Evolutionary conservation across 2,329 filamentous ascomycete genomes (phyloP).

Genomic region (Paecilomyces sp.): DNA sequence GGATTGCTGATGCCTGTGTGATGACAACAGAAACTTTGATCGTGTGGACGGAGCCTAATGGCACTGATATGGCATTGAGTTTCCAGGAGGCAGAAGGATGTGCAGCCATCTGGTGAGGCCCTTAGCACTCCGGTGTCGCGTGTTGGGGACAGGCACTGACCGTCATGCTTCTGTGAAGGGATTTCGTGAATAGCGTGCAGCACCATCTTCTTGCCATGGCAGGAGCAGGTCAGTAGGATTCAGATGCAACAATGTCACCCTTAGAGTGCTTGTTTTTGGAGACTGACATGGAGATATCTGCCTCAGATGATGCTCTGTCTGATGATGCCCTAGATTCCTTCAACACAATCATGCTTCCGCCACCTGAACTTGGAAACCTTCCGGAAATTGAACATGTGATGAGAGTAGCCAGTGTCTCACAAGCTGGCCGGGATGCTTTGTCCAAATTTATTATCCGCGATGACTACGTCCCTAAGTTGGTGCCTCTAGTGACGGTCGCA

Average conservation of each 20-base stretch:
- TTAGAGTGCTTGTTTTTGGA: background rate
- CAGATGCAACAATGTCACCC: background rate
- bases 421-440: slow-evolving; percentile 73
- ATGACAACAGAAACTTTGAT: slow-evolving; percentile 74
- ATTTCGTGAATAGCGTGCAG: slow-evolving; percentile 83
- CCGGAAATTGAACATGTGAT: slow-evolving; percentile 79
- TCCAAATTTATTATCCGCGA: slow-evolving; percentile 80
- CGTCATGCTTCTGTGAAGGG: slow-evolving; percentile 48
- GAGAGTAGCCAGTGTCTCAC: slow-evolving; percentile 67
- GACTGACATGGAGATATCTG: slow-evolving; percentile 2
- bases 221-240: slow-evolving; percentile 50
- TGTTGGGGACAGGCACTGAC: slow-evolving; percentile 15
- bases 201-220: slow-evolving; percentile 60
- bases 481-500: slow-evolving; percentile 77
- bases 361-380: slow-evolving; percentile 74
- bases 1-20: slow-evolving; percentile 16
- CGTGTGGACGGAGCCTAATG: slow-evolving; percentile 90
- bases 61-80: slow-evolving; percentile 93
- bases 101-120: slow-evolving; percentile 72
- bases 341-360: slow-evolving; percentile 65
- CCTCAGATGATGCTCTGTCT: slow-evolving; percentile 72
- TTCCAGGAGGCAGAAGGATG: slow-evolving; percentile 98
- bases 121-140: slow-evolving; percentile 1
- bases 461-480: slow-evolving; percentile 79
- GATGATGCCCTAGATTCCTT: slow-evolving; percentile 76